Percentiles rank a stretch among this genome's conserved stretches.
phyloP scores from a whole-genome alignment of 257 asterid species.

The Primulina tabacum region DNA sequence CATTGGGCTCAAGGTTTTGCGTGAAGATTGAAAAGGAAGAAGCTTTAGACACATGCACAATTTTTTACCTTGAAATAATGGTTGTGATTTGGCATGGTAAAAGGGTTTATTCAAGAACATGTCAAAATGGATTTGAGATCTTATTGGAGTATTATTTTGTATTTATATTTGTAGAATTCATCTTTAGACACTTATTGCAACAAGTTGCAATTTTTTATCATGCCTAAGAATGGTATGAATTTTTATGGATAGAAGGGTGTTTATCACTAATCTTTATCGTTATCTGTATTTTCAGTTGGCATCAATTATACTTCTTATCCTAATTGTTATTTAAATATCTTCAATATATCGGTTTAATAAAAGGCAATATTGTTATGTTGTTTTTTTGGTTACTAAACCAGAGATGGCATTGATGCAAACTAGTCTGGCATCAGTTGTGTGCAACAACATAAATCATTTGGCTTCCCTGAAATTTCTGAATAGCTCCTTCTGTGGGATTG shows the following conservation, averaged over 20 bases:
- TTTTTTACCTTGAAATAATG: neutral
- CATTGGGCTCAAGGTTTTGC: too few species aligned
- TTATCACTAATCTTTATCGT: neutral
- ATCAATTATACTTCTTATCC: neutral
- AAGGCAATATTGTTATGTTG: conserved; percentile 1
- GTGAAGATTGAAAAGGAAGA: too few species aligned
- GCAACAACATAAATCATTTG: conserved; percentile 50
- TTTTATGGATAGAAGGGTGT: neutral
- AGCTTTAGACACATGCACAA: neutral
- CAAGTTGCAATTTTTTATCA: neutral
- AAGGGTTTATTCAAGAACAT: too few species aligned
- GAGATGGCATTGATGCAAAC: conserved; percentile 76
- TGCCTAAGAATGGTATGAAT: too few species aligned
- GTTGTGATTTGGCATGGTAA: neutral
- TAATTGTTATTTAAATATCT: neutral
- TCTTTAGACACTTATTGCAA: neutral
- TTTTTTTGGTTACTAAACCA: neutral
- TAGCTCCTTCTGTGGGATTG: conserved; percentile 54
- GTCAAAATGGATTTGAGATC: too few species aligned
- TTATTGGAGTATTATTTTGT: neutral
- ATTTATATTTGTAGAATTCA: neutral
- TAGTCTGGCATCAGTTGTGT: conserved; percentile 58
- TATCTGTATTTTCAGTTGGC: too few species aligned
- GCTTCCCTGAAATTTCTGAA: conserved; percentile 40
- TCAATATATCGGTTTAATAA: neutral